Base-by-base conservation (phyloP, 164 flowering plant species). In the Euptelea pleiosperma region DNA sequence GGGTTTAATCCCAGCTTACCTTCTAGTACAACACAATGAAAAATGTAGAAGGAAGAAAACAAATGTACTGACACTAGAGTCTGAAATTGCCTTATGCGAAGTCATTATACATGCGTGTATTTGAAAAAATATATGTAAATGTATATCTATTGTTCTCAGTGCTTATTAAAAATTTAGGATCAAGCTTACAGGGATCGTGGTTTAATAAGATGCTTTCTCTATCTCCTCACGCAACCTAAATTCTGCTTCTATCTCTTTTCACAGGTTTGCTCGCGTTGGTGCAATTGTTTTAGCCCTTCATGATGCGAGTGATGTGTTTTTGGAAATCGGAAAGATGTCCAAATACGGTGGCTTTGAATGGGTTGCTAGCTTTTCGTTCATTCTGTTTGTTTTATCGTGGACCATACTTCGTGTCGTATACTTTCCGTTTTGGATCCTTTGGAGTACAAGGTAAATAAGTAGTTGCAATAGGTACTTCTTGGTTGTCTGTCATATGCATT, bases 261-360 rank as follows among this genome's bases (percentile, higher is more conserved):
- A 61, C 84, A 93, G 99, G 78, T 86, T 93, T 73, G 83, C 82
- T 49, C 96, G 97, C 49, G 89, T 70, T 64, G 99, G 99, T 47
- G 86, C 99, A 0, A 66, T 93, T 67, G 84, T 93, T 73, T 73
- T 93, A 63, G 99, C 99, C 49, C 79, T 93, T 74, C 99, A 93
- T 74, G 99, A 93, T 80, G 97, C 87, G 25, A 90, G 86, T 69
- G 99, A 93, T 69, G 82, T 88, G 19, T 90, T 88, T 68, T 58
- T 93, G 69, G 99, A 93, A 73, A 53, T 87, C 11, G 99, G 88
- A 34, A 93, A 93, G 79, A 87, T 93, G 91, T 85, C 96, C 57
- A 90, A 86, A 60, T 93, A 93, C 64, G 66, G 80, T 55, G 91
- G 96, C n/a, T 80, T 73, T 33, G 96, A 93, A 63, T 35, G 60